Conservation (phyloP, 2,329 filamentous ascomycete species). For the Phialemoniopsis sp. region DNA sequence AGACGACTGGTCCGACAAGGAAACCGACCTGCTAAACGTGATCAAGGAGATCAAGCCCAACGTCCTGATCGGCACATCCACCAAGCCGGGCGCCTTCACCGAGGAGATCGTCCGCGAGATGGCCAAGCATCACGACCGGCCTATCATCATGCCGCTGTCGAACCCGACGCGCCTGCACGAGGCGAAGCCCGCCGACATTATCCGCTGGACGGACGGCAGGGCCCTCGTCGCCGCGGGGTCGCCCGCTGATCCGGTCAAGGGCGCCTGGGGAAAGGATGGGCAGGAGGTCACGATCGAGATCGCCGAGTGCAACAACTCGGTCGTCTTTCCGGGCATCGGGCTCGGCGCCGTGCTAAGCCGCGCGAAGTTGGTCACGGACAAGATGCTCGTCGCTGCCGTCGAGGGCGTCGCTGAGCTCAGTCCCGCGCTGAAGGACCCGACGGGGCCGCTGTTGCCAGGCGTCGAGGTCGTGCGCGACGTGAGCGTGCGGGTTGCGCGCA, state of each 20-base stretch:
- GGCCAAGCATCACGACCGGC: conserved; percentile 66
- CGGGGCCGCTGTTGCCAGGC: conserved; percentile 68
- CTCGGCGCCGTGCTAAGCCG: conserved; percentile 73
- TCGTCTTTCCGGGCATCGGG: conserved; percentile 81
- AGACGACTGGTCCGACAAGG: conserved; percentile 56
- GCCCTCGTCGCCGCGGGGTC: conserved; percentile 80
- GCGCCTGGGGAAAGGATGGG: conserved; percentile 45
- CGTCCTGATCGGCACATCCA: conserved; percentile 80
- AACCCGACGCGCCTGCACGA: conserved; percentile 85
- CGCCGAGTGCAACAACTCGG: conserved; percentile 87
- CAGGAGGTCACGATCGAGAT: conserved; percentile 39
- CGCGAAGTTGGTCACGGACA: conserved; percentile 62
- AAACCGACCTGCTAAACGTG: conserved; percentile 59
- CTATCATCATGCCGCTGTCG: conserved; percentile 77
- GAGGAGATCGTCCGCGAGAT: conserved; percentile 71
- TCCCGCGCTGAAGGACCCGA: conserved; percentile 61
- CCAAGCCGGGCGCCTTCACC: conserved; percentile 71
- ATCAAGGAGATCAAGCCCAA: conserved; percentile 72
- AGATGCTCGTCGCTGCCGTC: conserved; percentile 78
- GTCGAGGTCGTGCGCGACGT: conserved; percentile 71
- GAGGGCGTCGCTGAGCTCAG: conserved; percentile 67
- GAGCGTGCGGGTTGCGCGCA: conserved; percentile 71
- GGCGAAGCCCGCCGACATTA: conserved; percentile 71
- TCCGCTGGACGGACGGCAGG: conserved; percentile 72
- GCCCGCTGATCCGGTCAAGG: conserved; percentile 71